phyloP scores from a whole-genome alignment of 257 asterid genomes.

The Solanum chaucha region DNA sequence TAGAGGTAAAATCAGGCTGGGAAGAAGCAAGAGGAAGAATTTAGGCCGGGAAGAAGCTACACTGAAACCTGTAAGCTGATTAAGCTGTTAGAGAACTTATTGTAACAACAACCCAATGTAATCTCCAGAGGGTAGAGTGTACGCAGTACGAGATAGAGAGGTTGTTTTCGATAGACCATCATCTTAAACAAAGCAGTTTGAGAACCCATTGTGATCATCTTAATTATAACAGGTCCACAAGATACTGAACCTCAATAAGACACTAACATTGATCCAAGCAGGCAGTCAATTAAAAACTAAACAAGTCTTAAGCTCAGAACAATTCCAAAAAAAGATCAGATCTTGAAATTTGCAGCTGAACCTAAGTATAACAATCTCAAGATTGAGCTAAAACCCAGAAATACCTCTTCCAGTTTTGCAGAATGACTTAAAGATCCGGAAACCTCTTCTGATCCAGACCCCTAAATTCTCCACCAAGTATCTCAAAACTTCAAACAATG shows the following conservation, averaged over 20 bases:
- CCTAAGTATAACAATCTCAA: neutral
- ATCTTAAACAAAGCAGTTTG: neutral
- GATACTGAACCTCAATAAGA: neutral
- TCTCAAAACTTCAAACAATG: constrained; percentile 17
- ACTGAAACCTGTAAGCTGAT: neutral
- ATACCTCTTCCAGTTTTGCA: constrained; percentile 15
- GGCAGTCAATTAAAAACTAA: neutral
- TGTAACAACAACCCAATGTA: neutral
- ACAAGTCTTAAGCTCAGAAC: neutral
- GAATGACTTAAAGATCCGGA: constrained; percentile 3
- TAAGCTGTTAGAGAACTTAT: neutral
- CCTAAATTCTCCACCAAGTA: neutral
- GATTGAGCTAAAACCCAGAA: constrained; percentile 16
- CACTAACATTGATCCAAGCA: neutral
- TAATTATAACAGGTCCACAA: neutral
- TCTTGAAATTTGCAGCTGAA: constrained; percentile 25
- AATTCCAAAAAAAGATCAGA: constrained; percentile 9
- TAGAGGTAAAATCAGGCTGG: neutral
- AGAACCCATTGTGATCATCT: neutral
- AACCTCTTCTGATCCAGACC: constrained; percentile 11
- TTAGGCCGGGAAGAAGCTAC: neutral
- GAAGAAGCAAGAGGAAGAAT: neutral
- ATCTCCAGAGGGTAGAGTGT: neutral
- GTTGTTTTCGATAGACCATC: neutral
- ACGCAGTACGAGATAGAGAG: neutral